These are phyloP conservation scores for Helichrysum umbraculigerum DNA, from an alignment of 129 eudicot species.

Conservation along the genomic window DNA sequence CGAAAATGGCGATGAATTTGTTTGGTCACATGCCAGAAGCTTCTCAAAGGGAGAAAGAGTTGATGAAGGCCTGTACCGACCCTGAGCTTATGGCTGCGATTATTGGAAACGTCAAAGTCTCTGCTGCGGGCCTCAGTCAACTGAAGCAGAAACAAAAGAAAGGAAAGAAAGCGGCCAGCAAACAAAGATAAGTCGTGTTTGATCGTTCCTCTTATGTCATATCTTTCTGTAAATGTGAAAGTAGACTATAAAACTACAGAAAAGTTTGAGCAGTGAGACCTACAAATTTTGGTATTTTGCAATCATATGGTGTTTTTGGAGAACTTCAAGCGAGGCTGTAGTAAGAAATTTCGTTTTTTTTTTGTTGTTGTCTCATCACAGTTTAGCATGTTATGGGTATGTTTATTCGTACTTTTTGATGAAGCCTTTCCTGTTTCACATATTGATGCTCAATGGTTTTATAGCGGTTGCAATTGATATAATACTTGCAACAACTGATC, in stretches of 20 bases:
- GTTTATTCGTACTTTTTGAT: not conserved
- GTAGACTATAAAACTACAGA: not conserved
- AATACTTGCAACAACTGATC: not conserved
- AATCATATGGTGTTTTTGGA: not conserved
- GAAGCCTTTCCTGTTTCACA: not conserved
- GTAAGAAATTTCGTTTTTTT: no score
- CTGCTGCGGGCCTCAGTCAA: slow-evolving; percentile 87
- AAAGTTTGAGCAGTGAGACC: not conserved
- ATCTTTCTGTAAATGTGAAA: slow-evolving; percentile 19
- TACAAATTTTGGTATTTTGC: not conserved
- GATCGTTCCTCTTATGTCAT: not conserved
- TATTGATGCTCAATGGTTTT: not conserved
- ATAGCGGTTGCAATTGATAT: not conserved
- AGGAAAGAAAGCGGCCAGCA: slow-evolving; percentile 71
- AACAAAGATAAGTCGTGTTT: slow-evolving; percentile 25
- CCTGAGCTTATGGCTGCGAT: slow-evolving; percentile 94
- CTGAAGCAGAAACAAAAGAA: slow-evolving; percentile 94
- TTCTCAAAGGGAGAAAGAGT: slow-evolving; percentile 74
- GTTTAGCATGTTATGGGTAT: no score
- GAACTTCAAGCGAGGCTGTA: not conserved
- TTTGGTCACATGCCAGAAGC: slow-evolving; percentile 82
- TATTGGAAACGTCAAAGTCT: slow-evolving; percentile 74
- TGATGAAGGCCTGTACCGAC: slow-evolving; percentile 97
- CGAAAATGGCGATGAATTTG: slow-evolving; percentile 85
- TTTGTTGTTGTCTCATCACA: no score